A percentile compares a stretch with the other conserved stretches of the same genome.
These are phyloP conservation scores for Apiospora hydei DNA, from an alignment of 2,329 filamentous ascomycete genomes.

Conservation along the genomic window DNA sequence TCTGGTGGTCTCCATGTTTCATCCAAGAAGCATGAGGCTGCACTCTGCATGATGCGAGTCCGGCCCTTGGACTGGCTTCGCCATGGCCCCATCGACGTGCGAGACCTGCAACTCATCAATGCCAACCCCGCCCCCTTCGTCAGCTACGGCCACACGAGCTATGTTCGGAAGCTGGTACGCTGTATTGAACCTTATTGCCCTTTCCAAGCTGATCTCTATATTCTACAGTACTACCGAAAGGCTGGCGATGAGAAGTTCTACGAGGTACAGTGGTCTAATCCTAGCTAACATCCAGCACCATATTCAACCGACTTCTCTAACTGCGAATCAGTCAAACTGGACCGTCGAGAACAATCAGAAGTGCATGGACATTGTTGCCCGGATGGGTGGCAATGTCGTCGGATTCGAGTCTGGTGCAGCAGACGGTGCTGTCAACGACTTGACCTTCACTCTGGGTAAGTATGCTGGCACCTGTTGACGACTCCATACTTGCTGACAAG, in stretches of 20 bases:
- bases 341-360: slow-evolving; percentile 24
- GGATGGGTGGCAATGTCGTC: slow-evolving; percentile 24
- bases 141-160: background rate
- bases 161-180: slow-evolving; percentile 1
- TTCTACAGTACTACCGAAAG: background rate
- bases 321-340: slow-evolving; percentile 24
- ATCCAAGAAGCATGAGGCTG: background rate
- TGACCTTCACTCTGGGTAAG: slow-evolving; percentile 15
- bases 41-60: slow-evolving; percentile 15
- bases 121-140: slow-evolving; percentile 21
- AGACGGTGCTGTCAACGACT: slow-evolving; percentile 8
- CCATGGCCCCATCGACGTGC: slow-evolving; percentile 2
- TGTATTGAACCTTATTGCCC: background rate
- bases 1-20: background rate
- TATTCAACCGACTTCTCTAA: background rate
- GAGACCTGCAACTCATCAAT: slow-evolving; percentile 26
- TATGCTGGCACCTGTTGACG: background rate
- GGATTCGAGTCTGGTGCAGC: background rate
- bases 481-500: background rate
- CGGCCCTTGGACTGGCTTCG: slow-evolving; percentile 26
- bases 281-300: background rate
- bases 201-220: background rate
- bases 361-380: slow-evolving; percentile 28
- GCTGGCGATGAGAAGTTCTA: background rate
- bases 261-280: background rate